Conservation (phyloP, 2,329 filamentous ascomycete species). For the Allantophomopsis cytisporea region DNA sequence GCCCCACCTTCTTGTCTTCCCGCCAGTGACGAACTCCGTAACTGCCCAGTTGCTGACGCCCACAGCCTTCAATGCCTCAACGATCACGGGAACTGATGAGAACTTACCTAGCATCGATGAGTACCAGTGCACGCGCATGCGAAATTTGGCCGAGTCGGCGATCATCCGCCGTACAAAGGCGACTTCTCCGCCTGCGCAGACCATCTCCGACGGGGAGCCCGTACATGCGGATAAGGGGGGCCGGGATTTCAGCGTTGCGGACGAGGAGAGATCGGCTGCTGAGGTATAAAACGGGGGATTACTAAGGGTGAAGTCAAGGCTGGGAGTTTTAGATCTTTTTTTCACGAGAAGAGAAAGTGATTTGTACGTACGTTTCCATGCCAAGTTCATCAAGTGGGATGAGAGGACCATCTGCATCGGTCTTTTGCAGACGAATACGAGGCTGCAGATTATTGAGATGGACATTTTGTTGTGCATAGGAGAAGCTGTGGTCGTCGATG, state of each 20-base stretch:
- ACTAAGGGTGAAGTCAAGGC: slow-evolving; percentile 76
- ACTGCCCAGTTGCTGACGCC: slow-evolving; percentile 69
- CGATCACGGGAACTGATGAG: slow-evolving; percentile 46
- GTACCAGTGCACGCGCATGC: slow-evolving; percentile 66
- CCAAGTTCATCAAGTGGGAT: slow-evolving; percentile 41
- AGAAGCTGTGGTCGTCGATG: slow-evolving; percentile 58
- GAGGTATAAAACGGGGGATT: slow-evolving; percentile 94
- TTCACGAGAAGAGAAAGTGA: background rate
- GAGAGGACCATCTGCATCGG: slow-evolving; percentile 34
- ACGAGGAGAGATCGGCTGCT: slow-evolving; percentile 48
- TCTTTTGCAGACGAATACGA: slow-evolving; percentile 50
- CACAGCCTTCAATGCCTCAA: slow-evolving; percentile 44
- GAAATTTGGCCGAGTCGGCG: slow-evolving; percentile 48
- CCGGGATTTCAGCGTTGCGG: slow-evolving; percentile 50
- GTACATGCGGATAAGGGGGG: slow-evolving; percentile 64
- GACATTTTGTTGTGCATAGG: slow-evolving; percentile 55
- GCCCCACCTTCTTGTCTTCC: slow-evolving; percentile 72
- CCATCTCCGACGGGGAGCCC: slow-evolving; percentile 74
- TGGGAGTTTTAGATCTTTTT: slow-evolving; percentile 9
- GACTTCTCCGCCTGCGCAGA: slow-evolving; percentile 64
- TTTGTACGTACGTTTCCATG: slow-evolving; percentile 20
- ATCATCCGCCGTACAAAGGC: slow-evolving; percentile 62
- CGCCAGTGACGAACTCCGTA: slow-evolving; percentile 65
- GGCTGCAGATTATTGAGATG: slow-evolving; percentile 46
- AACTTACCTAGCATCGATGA: slow-evolving; percentile 82